These are phyloP conservation scores for Gentiana dahurica DNA, from an alignment of 257 asterid species.

Conservation along the genomic window DNA sequence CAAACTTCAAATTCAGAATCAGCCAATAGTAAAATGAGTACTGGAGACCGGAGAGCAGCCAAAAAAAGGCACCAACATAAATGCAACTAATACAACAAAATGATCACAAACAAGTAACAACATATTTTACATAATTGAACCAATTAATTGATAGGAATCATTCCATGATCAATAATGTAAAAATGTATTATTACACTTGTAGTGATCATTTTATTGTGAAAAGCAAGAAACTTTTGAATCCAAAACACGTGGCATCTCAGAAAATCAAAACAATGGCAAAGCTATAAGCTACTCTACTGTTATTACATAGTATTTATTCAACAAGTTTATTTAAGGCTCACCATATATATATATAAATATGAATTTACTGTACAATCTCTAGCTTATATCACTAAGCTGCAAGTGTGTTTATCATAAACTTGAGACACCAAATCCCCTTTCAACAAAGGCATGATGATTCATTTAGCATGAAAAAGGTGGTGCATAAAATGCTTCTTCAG, in stretches of 20 bases:
- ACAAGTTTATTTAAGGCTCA: conserved; percentile 11
- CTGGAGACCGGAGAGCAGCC: too few species aligned
- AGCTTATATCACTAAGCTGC: conserved; percentile 7
- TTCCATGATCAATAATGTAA: too few species aligned
- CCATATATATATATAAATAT: background rate
- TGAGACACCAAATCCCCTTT: background rate
- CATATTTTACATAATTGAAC: too few species aligned
- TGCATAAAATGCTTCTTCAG: conserved; percentile 1
- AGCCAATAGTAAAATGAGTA: too few species aligned
- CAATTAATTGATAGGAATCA: too few species aligned
- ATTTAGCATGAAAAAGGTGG: conserved; percentile 2
- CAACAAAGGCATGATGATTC: conserved; percentile 7
- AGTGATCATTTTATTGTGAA: background rate
- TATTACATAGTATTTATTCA: conserved; percentile 5
- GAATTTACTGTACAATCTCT: conserved; percentile 16
- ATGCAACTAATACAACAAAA: too few species aligned
- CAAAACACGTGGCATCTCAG: too few species aligned
- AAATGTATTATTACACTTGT: too few species aligned
- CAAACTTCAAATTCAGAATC: too few species aligned
- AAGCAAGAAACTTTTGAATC: background rate
- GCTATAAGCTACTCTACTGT: conserved; percentile 2
- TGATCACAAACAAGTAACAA: too few species aligned
- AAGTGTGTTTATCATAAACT: conserved; percentile 1
- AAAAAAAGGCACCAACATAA: too few species aligned
- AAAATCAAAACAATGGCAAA: background rate